Base-by-base conservation (phyloP, 148 eudicot species). In the Suaeda aralocaspica region DNA sequence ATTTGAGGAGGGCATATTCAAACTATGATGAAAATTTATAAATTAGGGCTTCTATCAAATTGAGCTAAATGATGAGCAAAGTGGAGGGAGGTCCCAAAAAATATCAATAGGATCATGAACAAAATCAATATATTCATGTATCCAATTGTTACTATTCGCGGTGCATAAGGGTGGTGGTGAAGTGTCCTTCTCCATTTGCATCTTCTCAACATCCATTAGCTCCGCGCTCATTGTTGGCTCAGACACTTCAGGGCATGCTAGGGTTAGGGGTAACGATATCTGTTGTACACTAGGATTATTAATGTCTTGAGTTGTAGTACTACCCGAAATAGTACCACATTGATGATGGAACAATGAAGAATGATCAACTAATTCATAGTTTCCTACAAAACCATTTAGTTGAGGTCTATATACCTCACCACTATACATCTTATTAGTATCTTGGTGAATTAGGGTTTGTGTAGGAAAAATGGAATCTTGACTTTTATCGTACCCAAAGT, bases 41-140 rank as follows among this genome's bases (percentile, higher is more conserved):
- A 49, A 14, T 49, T 49, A 49, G 22, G 53, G 53, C 22, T 19
- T 11, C 0, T 3, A 70, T 78, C 39, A 78, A 64, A 74, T 64
- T 15, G 78, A 51, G 51, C 78, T 74, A 18, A 83, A 88, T 49
- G 78, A 56, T 2, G 91, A 76, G 71, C 77, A 80, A 66, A 85
- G 65, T 63, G 86, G 84, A 57, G 91, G 89, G 76, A 87, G 91
- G 82, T 89, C 96, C 96, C 96, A 89, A 53, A 89, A 65, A 29
- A 83, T 57, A 53, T 89, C 91, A 66, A 56, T 64, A 57, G 83
- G 84, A 78, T 89, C 91, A 77, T 83, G 73, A 22, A 84, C 60
- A 60, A 79, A 74, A 50, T 89, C 91, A 72, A 85, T 73, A 68
- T 79, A 87, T 62, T 85, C 89, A 34, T 85, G 84, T 39, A 46